These are phyloP conservation scores for Lentithecium fluviatile DNA, from an alignment of 495 filamentous ascomycete species.

Conservation along the genomic window DNA sequence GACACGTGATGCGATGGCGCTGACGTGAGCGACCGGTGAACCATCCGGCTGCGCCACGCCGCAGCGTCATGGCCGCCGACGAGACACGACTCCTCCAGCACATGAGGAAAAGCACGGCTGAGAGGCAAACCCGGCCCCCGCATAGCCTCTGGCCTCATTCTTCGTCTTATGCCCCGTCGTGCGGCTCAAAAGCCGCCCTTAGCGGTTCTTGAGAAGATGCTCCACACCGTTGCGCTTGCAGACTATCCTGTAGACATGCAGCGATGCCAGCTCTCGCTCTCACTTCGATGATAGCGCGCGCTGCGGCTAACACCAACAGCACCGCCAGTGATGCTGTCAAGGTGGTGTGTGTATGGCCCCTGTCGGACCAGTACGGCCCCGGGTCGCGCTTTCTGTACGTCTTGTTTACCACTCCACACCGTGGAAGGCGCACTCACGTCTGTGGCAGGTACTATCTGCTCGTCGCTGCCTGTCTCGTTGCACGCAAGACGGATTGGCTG, in stretches of 20 bases:
- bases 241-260: neutral
- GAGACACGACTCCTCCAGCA: too few relatives aligned
- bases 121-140: neutral
- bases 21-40: too few relatives aligned
- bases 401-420: neutral
- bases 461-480: conserved; percentile 58
- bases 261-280: conserved; percentile 1
- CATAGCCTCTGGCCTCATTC: neutral
- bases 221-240: neutral
- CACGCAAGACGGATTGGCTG: conserved; percentile 57
- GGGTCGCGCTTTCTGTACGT: conserved; percentile 55
- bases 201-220: neutral
- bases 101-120: too few relatives aligned
- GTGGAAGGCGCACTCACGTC: neutral
- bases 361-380: conserved; percentile 60
- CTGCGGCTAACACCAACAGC: neutral
- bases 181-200: neutral
- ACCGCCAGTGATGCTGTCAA: conserved; percentile 39
- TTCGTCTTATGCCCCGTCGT: neutral
- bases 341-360: conserved; percentile 61
- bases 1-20: too few relatives aligned
- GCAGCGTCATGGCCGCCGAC: too few relatives aligned
- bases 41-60: too few relatives aligned
- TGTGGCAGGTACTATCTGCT: conserved; percentile 48
- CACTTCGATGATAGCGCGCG: neutral